A percentile compares a stretch with the other conserved stretches of the same genome.
Conservation (phyloP, 2,329 filamentous ascomycete genomes). For the Trichoderma oligosporum region DNA sequence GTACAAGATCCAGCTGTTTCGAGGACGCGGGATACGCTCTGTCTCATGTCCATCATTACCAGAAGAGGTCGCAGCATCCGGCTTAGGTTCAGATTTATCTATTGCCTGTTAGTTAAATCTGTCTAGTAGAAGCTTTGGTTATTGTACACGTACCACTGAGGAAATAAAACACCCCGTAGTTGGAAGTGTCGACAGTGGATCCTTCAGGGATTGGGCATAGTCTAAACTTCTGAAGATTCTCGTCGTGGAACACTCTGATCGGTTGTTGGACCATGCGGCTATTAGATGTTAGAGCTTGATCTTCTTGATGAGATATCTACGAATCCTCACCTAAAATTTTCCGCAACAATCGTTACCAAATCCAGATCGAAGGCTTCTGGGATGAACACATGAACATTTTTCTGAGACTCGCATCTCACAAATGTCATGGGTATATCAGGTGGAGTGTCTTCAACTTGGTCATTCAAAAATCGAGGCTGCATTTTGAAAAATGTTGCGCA, state of each 20-base stretch:
- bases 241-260: slow-evolving; percentile 28
- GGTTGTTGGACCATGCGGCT: slow-evolving; percentile 28
- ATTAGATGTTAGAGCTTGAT: neutral
- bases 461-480: slow-evolving; percentile 16
- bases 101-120: neutral
- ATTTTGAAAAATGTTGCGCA: neutral
- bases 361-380: slow-evolving; percentile 23
- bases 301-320: neutral
- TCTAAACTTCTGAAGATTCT: slow-evolving; percentile 25
- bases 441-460: neutral
- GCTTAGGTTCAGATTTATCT: slow-evolving; percentile 18
- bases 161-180: slow-evolving; percentile 24
- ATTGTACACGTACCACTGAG: slow-evolving; percentile 23
- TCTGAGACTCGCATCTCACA: slow-evolving; percentile 24
- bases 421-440: slow-evolving; percentile 26
- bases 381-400: slow-evolving; percentile 29
- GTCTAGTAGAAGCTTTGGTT: neutral
- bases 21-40: slow-evolving; percentile 28
- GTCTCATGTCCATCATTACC: neutral
- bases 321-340: slow-evolving; percentile 28
- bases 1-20: slow-evolving; percentile 36
- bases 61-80: neutral
- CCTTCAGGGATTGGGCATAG: slow-evolving; percentile 27
- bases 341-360: slow-evolving; percentile 24
- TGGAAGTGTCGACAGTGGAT: slow-evolving; percentile 12